Evolutionary conservation across 495 filamentous ascomycete genomes (phyloP).

Genomic region (Xylaria venustula): DNA sequence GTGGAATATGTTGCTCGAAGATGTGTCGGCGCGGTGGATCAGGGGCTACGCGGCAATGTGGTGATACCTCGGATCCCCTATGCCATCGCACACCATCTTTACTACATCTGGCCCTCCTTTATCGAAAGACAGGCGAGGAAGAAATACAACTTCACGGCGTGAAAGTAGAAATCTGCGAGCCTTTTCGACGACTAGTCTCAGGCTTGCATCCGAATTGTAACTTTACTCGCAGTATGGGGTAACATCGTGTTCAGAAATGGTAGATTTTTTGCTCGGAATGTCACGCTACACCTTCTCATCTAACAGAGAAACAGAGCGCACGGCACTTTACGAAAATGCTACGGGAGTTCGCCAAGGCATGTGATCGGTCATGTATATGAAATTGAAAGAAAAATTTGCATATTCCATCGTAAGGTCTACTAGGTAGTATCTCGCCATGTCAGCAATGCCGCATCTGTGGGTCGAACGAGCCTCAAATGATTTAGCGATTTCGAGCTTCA

Average conservation of each 20-base stretch:
- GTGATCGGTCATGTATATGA: not conserved
- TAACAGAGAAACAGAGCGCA: not conserved
- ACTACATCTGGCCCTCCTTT: conserved; percentile 28
- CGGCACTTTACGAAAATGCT: not conserved
- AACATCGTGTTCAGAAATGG: not conserved
- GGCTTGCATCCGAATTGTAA: conserved; percentile 6
- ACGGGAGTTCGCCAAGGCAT: not conserved
- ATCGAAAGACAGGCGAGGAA: conserved; percentile 29
- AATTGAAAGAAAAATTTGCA: not conserved
- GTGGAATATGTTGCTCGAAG: conserved; percentile 25
- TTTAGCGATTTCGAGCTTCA: no score
- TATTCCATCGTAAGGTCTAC: not conserved
- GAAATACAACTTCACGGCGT: conserved; percentile 27
- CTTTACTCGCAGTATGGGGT: not conserved
- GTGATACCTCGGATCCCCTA: conserved; percentile 31
- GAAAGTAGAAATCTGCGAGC: not conserved
- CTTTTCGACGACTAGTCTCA: not conserved
- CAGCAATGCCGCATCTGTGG: not conserved
- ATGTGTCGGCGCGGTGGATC: conserved; percentile 26
- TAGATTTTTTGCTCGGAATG: not conserved
- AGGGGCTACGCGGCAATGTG: conserved; percentile 20
- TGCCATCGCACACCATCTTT: conserved; percentile 26
- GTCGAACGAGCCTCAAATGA: not conserved
- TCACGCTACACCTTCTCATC: not conserved
- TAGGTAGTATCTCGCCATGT: not conserved